Conservation (phyloP, 306 rosid genomes). For the Pyrus betulifolia region DNA sequence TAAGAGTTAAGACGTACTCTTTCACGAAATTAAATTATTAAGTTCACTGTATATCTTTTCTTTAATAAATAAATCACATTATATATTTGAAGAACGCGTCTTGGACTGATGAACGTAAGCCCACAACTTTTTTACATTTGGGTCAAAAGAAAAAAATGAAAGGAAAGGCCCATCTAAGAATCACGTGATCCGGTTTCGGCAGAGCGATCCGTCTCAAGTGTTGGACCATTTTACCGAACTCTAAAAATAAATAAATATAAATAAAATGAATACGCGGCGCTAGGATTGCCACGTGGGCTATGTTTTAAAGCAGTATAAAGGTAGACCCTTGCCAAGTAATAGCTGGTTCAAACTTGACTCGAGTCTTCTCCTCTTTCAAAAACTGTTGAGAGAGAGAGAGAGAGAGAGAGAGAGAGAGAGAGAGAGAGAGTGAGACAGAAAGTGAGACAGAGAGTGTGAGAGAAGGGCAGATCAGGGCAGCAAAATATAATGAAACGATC, state of each 20-base stretch:
- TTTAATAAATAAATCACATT: not conserved
- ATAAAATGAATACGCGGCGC: not conserved
- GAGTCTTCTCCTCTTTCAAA: not conserved
- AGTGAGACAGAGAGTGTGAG: not conserved
- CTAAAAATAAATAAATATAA: too few species aligned
- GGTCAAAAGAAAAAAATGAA: not conserved
- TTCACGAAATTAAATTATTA: too few species aligned
- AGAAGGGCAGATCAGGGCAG: not conserved
- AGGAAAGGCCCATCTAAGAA: not conserved
- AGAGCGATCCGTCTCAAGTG: too few species aligned
- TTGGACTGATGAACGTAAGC: not conserved
- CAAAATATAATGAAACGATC: slow-evolving; percentile 30
- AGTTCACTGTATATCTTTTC: not conserved
- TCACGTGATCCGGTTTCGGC: not conserved
- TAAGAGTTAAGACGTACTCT: not conserved
- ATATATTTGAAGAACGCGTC: not conserved
- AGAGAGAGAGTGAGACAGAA: not conserved
- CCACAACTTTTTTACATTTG: not conserved
- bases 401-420: not conserved
- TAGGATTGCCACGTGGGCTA: not conserved
- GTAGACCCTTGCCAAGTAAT: not conserved
- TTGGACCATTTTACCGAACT: too few species aligned
- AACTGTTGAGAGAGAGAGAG: not conserved
- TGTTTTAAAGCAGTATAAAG: not conserved
- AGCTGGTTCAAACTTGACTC: not conserved